Evolutionary conservation across 352 stramenopile genomes (phyloP), one percentile per base, ranked within the genome.

Genomic region (Globisporangium paroecandrum): DNA sequence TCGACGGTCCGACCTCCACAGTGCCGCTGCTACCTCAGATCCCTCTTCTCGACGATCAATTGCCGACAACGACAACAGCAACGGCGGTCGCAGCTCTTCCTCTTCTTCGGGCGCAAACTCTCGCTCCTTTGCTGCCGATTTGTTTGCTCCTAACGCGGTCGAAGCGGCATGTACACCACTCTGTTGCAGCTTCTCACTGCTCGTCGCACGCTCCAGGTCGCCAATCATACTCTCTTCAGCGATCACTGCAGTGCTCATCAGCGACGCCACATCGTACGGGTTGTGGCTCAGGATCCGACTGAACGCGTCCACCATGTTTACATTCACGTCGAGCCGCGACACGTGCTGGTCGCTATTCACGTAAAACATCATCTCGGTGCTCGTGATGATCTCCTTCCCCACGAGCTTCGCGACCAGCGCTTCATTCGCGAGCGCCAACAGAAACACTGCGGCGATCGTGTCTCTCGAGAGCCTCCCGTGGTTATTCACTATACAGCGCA

Each of bases 381-480:
- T 27, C 59, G 59, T 57, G 41, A 57, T 18, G 59, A 65, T 65
- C 59, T 56, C 18, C 20, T 46, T 13, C 1, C 27, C 59, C 18
- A 65, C 25, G 43, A 57, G 62, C n/a, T 49, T 59, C 6, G 62
- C 49, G 1, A 61, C 49, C 12, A 74, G 64, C n/a, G 58, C n/a
- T 12, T 25, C n/a, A 59, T 69, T 38, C 22, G 10, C 13, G 2
- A 66, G 49, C 32, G 60, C 61, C 7, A 32, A 55, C 6, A 64
- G 59, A 25, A 74, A 74, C 29, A 68, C 64, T 4, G 57, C 25
- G 0, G 32, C 24, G n/a, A 74, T 32, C 32, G 64, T 64, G 3
- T 32, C 12, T 9, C 34, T 32, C 60, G 59, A 71, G 24, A 71
- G 53, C 4, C 32, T 22, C 1, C 64, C 64, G 34, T 65, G 41